Evolutionary conservation across 2,329 filamentous ascomycete species (phyloP), one percentile per base, ranked within the genome.

Genomic region (Colletotrichum higginsianum): DNA sequence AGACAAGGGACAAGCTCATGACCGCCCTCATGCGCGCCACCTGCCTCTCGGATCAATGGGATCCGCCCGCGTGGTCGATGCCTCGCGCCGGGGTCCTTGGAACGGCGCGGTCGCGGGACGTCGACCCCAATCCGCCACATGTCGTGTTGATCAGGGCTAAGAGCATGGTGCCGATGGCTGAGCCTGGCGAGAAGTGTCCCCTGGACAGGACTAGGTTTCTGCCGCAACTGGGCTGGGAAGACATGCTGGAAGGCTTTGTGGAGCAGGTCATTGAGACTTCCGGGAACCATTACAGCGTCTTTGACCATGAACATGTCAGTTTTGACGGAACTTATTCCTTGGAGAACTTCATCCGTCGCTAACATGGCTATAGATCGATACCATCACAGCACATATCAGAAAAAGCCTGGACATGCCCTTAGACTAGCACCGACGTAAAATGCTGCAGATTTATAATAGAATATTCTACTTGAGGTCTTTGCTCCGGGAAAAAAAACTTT

Each of bases 11-110:
- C 9, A 71, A 67, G 56, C 57, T 71, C 8, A 71, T 71, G 67
- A 71, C 67, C 0, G 67, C 67, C 3, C 63, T 71, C 4, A 71
- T 71, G 67, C 64, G 67, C 16, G 67, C 67, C 4, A 71, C 67
- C 4, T 71, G 63, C 7, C 49, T 71, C 6, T 66, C 67, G 1
- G 67, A 71, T 44, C 67, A 61, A 23, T 71, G 67, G 67, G 63
- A 66, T 0, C 67, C 63, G 6, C 67, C 67, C 0, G 0, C 11
- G 11, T 71, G 67, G 67, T 50, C 56, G 0, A 49, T 66, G 56
- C 57, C 56, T 21, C 60, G 63, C 5, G 30, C 56, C 2, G 56
- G 62, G 12, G 49, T 66, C 4, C 50, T 56, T 7, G 62, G 67
- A 5, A 61, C 63, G 7, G 56, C 67, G 13, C 40, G 62, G 2